A percentile compares a stretch with the other conserved stretches of the same genome.
These are phyloP conservation scores for Adansonia grandidieri DNA, from an alignment of 441 rosid genomes.

Conservation along the genomic window DNA sequence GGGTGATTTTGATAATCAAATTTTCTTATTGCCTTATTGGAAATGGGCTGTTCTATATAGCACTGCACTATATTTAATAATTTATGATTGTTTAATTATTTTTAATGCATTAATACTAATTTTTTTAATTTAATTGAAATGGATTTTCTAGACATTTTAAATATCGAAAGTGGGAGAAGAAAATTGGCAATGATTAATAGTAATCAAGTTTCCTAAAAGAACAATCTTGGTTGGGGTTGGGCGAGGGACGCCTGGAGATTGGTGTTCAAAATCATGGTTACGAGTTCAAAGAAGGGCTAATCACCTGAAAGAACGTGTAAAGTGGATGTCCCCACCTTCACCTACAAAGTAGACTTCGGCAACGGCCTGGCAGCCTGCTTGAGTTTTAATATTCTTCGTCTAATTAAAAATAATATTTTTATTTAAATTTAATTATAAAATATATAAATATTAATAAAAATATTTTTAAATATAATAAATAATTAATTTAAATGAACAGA, in stretches of 20 bases:
- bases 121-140: too few relatives aligned
- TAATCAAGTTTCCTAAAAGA: conserved; percentile 49
- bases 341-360: conserved; percentile 12
- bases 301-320: conserved; percentile 54
- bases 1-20: background rate
- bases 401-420: too few relatives aligned
- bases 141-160: too few relatives aligned
- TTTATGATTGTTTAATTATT: background rate
- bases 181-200: conserved; percentile 36
- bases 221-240: conserved; percentile 35
- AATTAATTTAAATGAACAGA: too few relatives aligned
- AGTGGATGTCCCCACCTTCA: conserved; percentile 45
- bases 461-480: too few relatives aligned
- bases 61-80: too few relatives aligned
- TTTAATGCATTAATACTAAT: background rate
- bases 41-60: too few relatives aligned
- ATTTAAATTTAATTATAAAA: too few relatives aligned
- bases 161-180: too few relatives aligned
- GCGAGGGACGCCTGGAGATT: background rate
- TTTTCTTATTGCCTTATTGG: background rate
- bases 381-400: too few relatives aligned
- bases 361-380: conserved; percentile 26
- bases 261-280: conserved; percentile 48
- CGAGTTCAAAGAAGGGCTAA: conserved; percentile 44
- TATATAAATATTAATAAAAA: too few relatives aligned